Percentiles rank a stretch among this genome's conserved stretches.
Evolutionary conservation across 495 filamentous ascomycete genomes (phyloP).

Genomic region (Mytilinidion resinicola): DNA sequence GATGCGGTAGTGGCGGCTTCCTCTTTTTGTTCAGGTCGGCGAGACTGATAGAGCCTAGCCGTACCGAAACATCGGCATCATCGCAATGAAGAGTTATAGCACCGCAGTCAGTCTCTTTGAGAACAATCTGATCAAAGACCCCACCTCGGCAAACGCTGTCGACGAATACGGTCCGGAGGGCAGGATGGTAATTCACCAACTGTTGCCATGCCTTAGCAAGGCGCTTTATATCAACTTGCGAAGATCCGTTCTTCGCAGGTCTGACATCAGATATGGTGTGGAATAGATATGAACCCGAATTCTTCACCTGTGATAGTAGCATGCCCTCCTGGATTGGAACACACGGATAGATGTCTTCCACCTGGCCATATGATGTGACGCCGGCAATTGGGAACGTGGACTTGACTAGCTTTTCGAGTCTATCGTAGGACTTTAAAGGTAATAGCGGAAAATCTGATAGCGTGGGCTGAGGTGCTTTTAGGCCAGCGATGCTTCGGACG

Average conservation of each 20-base stretch:
- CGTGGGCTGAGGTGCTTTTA: constrained; percentile 24
- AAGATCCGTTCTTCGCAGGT: constrained; percentile 12
- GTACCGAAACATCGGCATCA: constrained; percentile 32
- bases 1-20: constrained; percentile 43
- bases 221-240: constrained; percentile 37
- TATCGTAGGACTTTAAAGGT: constrained; percentile 30
- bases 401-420: constrained; percentile 20
- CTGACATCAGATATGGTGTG: constrained; percentile 45
- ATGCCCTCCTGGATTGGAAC: constrained; percentile 44
- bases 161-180: constrained; percentile 51
- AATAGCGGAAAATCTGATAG: constrained; percentile 32
- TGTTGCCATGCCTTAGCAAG: constrained; percentile 48
- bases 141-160: constrained; percentile 47
- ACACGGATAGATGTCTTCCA: constrained; percentile 43
- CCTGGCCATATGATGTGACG: constrained; percentile 24
- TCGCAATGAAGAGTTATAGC: constrained; percentile 40
- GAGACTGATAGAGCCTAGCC: no score
- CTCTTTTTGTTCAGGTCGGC: no score
- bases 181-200: constrained; percentile 49
- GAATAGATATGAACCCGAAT: constrained; percentile 44
- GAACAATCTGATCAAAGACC: constrained; percentile 50
- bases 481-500: constrained; percentile 3
- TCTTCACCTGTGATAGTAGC: constrained; percentile 46
- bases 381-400: not conserved
- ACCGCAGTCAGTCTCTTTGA: constrained; percentile 39